Evolutionary conservation across 1,284 basidiomycete species (phyloP).

Genomic region (Ceratobasidium sp.): DNA sequence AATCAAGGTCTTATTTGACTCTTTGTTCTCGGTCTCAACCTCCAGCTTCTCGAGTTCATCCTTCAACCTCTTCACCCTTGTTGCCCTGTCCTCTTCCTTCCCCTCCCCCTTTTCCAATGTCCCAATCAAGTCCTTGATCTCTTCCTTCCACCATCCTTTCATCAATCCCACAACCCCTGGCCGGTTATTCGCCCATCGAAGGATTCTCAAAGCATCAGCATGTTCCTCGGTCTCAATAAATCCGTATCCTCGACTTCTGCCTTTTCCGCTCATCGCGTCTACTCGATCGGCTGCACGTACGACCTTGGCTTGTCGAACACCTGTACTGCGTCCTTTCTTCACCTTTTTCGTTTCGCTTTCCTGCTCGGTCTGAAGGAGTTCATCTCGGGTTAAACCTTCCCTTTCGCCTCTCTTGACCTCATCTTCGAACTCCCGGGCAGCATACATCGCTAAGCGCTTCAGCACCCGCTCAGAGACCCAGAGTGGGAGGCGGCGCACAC

Average conservation of each 20-base stretch:
- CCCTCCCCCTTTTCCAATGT: conserved; percentile 62
- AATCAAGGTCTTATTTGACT: conserved; percentile 69
- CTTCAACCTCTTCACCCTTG: conserved; percentile 40
- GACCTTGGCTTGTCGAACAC: conserved; percentile 87
- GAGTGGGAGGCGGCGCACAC: conserved; percentile 91
- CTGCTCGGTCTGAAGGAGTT: conserved; percentile 66
- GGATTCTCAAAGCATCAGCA: conserved; percentile 88
- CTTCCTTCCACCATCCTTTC: conserved; percentile 85
- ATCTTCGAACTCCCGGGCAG: conserved; percentile 80
- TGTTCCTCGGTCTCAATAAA: conserved; percentile 93
- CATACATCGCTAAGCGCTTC: conserved; percentile 88
- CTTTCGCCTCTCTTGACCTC: conserved; percentile 81
- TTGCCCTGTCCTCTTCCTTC: conserved; percentile 50
- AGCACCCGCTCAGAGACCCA: conserved; percentile 91
- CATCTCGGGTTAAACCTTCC: conserved; percentile 76
- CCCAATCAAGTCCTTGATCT: conserved; percentile 78
- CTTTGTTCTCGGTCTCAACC: conserved; percentile 57
- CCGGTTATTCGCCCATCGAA: conserved; percentile 96
- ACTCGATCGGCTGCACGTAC: conserved; percentile 84
- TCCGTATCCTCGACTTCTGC: conserved; percentile 92
- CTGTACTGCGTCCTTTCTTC: conserved; percentile 67
- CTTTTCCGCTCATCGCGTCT: conserved; percentile 87
- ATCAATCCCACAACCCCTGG: conserved; percentile 73
- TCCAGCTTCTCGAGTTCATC: conserved; percentile 54
- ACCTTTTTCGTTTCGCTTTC: conserved; percentile 54